These are phyloP conservation scores for Wickerhamiella vanderwaltii DNA, from an alignment of 805 yeast genomes.

Conservation along the genomic window DNA sequence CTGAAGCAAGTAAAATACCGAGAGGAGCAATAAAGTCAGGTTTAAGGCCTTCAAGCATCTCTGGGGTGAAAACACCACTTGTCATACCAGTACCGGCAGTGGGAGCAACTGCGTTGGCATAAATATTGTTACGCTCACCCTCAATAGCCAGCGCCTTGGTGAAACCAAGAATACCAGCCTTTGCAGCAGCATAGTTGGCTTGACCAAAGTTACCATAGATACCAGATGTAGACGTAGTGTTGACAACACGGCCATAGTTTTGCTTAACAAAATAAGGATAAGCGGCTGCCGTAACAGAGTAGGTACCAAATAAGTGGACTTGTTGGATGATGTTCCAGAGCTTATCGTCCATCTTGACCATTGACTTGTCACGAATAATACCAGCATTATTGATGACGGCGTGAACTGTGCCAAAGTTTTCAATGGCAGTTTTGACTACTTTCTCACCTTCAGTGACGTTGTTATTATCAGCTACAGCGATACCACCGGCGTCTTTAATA, in stretches of 20 bases:
- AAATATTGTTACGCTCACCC: slow-evolving; percentile 67
- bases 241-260: slow-evolving; percentile 68
- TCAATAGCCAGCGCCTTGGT: slow-evolving; percentile 81
- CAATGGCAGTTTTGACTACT: slow-evolving; percentile 66
- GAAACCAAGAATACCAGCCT: slow-evolving; percentile 76
- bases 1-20: slow-evolving; percentile 66
- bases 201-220: slow-evolving; percentile 97
- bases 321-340: slow-evolving; percentile 74
- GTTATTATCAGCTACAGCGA: slow-evolving; percentile 72
- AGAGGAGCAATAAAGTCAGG: slow-evolving; percentile 88
- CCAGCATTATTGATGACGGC: slow-evolving; percentile 90
- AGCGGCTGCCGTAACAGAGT: slow-evolving; percentile 68
- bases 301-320: slow-evolving; percentile 77
- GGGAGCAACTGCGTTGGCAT: slow-evolving; percentile 80
- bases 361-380: slow-evolving; percentile 78
- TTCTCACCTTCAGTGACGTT: slow-evolving; percentile 71
- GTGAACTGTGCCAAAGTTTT: slow-evolving; percentile 71
- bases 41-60: slow-evolving; percentile 71
- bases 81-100: slow-evolving; percentile 99
- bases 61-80: slow-evolving; percentile 64
- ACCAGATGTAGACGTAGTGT: slow-evolving; percentile 91
- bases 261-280: slow-evolving; percentile 84
- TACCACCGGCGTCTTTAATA: slow-evolving; percentile 58
- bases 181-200: slow-evolving; percentile 90
- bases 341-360: slow-evolving; percentile 66